Evolutionary conservation across 768 basidiomycete species (phyloP).

Genomic region (Cytidiella melzeri): DNA sequence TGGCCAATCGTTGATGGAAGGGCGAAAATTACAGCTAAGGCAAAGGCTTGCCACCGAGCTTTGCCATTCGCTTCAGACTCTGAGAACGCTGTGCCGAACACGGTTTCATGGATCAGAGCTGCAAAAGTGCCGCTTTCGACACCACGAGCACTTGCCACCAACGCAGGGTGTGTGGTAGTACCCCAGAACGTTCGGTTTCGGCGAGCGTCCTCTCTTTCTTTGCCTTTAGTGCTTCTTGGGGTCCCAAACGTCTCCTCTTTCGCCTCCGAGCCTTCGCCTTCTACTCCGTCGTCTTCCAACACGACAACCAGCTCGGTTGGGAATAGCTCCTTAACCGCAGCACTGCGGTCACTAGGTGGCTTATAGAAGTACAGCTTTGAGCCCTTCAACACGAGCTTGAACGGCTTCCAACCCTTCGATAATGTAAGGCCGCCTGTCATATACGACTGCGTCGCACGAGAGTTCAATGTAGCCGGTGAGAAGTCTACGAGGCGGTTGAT

Average conservation of each 20-base stretch:
- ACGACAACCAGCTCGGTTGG: constrained; percentile 56
- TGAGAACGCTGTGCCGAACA: constrained; percentile 68
- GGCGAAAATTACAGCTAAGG: constrained; percentile 52
- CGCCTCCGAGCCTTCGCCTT: constrained; percentile 17
- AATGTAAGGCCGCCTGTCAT: constrained; percentile 19
- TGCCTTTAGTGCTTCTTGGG: constrained; percentile 28
- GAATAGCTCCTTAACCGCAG: constrained; percentile 69
- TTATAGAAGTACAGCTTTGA: constrained; percentile 86
- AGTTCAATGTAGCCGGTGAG: constrained; percentile 31
- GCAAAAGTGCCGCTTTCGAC: constrained; percentile 69
- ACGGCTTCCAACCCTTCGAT: constrained; percentile 79
- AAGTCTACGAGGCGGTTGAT: constrained; percentile 62
- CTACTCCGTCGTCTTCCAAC: constrained; percentile 38
- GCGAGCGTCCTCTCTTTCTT: constrained; percentile 30
- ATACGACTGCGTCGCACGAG: constrained; percentile 22
- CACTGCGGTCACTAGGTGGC: constrained; percentile 60
- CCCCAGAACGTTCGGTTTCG: constrained; percentile 78
- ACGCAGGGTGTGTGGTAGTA: constrained; percentile 64
- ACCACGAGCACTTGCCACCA: constrained; percentile 36
- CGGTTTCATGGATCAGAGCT: constrained; percentile 74
- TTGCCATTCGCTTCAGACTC: constrained; percentile 3
- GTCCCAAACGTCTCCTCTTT: constrained; percentile 21
- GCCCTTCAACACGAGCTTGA: constrained; percentile 78
- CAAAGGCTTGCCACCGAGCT: constrained; percentile 56
- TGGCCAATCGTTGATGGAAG: constrained; percentile 53